These are phyloP conservation scores for Nannochloropsis salina DNA, from an alignment of 108 stramenopile species.

Conservation along the genomic window DNA sequence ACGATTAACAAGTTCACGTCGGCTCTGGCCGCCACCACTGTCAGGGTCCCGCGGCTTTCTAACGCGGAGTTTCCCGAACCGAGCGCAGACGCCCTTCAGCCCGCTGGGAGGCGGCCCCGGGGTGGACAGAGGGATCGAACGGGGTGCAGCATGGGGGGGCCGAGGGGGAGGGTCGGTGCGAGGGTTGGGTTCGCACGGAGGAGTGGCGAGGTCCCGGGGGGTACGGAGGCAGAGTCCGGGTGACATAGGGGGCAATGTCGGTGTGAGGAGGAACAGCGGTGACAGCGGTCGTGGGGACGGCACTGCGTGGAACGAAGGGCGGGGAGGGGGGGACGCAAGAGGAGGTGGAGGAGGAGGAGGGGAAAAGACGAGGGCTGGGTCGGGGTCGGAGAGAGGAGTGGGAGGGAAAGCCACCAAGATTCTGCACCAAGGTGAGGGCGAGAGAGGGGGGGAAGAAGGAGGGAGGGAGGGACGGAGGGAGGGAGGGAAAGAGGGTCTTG, in stretches of 20 bases:
- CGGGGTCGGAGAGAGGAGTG: background rate
- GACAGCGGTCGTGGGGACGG: background rate
- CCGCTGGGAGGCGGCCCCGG: no score
- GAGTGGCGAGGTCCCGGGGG: no score
- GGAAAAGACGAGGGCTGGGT: background rate
- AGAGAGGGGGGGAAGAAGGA: background rate
- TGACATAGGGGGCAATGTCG: background rate
- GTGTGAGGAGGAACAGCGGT: background rate
- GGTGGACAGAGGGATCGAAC: no score
- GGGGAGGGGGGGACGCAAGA: background rate
- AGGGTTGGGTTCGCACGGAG: no score
- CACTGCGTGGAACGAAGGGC: background rate
- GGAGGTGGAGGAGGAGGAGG: conserved; percentile 2
- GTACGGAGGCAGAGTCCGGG: no score
- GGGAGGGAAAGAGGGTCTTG: background rate
- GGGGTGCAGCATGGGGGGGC: no score
- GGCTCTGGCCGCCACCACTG: no score
- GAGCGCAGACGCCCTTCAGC: no score
- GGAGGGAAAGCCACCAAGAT: background rate
- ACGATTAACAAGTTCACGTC: no score
- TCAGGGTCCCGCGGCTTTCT: no score
- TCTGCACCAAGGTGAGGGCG: background rate
- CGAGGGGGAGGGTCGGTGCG: no score
- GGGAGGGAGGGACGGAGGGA: background rate
- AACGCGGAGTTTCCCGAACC: no score